Conservation (phyloP, 495 filamentous ascomycete species). For the Aspergillus egyptiacus region DNA sequence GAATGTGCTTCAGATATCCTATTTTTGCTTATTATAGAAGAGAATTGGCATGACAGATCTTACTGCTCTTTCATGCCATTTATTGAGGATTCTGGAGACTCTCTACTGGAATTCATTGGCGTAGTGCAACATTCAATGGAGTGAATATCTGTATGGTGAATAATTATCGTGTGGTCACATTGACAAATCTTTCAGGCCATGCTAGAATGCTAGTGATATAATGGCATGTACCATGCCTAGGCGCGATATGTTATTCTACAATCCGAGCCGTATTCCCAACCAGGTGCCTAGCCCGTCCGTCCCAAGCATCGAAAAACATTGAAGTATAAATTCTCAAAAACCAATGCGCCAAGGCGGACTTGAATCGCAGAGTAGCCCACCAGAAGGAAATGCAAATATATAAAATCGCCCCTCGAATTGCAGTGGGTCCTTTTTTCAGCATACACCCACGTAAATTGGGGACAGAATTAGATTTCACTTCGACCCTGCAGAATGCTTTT, state of each 20-base stretch:
- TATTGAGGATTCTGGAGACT: no score
- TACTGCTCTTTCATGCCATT: no score
- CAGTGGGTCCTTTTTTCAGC: neutral
- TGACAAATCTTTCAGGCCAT: constrained; percentile 3
- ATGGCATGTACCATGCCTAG: neutral
- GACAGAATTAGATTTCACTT: neutral
- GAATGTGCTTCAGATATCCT: no score
- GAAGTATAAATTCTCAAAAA: neutral
- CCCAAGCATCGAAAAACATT: neutral
- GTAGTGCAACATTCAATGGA: no score
- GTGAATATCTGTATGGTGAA: no score
- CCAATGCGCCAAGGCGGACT: neutral
- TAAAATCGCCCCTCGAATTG: constrained; percentile 10
- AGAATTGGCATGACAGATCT: no score
- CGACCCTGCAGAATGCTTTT: neutral
- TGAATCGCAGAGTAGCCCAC: neutral
- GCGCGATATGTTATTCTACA: constrained; percentile 9
- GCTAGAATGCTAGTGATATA: constrained; percentile 3
- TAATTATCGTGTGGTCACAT: neutral
- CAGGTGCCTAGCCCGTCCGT: neutral
- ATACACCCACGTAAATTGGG: neutral
- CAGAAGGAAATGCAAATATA: constrained; percentile 5
- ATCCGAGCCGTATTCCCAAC: constrained; percentile 1
- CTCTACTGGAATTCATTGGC: no score
- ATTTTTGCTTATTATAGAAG: no score